A percentile compares a stretch with the other conserved stretches of the same genome.
Conservation (phyloP, 2,329 filamentous ascomycete genomes). For the Tympanopsis confertula region DNA sequence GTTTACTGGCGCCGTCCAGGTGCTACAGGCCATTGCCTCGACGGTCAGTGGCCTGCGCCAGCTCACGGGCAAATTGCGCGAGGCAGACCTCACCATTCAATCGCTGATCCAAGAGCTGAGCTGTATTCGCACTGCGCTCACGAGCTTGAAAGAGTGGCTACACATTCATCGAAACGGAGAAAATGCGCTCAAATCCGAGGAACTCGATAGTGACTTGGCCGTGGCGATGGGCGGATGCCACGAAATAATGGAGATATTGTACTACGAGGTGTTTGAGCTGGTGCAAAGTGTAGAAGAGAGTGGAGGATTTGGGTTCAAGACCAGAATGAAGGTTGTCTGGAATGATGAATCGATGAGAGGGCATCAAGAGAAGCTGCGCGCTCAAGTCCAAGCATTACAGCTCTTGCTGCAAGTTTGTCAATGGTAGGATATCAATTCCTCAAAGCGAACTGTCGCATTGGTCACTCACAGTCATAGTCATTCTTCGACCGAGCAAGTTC, state of each 20-base stretch:
- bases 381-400: slow-evolving; percentile 22
- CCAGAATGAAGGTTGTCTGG: slow-evolving; percentile 17
- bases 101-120: slow-evolving; percentile 20
- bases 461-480: too few species aligned
- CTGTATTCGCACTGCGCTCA: slow-evolving; percentile 20
- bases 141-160: slow-evolving; percentile 20
- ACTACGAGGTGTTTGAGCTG: neutral
- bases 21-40: slow-evolving; percentile 17
- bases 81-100: slow-evolving; percentile 22
- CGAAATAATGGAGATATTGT: neutral
- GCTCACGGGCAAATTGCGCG: slow-evolving; percentile 18
- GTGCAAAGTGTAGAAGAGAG: neutral
- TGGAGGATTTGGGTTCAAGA: neutral
- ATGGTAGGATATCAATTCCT: slow-evolving; percentile 12
- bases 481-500: slow-evolving; percentile 18
- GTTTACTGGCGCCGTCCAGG: slow-evolving; percentile 18
- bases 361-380: slow-evolving; percentile 18
- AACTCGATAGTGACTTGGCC: slow-evolving; percentile 9
- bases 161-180: slow-evolving; percentile 10
- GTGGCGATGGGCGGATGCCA: neutral
- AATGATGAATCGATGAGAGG: slow-evolving; percentile 21
- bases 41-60: slow-evolving; percentile 17
- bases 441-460: too few species aligned
- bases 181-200: slow-evolving; percentile 7
- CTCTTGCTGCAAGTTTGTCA: slow-evolving; percentile 22